Conservation (phyloP, 2,329 filamentous ascomycete genomes). For the Xylaria sp. region DNA sequence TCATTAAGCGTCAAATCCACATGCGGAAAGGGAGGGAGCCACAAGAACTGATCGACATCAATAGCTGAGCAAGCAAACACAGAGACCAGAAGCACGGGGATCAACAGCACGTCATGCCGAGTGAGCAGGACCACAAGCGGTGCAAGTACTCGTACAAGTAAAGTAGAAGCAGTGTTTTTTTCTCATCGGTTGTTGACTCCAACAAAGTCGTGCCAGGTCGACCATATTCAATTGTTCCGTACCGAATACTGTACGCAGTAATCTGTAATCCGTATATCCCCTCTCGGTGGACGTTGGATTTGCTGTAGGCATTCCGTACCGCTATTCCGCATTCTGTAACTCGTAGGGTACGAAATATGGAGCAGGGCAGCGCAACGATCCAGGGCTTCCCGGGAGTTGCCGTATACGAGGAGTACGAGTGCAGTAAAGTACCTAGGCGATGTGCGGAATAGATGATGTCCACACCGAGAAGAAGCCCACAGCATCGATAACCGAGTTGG, state of each 20-base stretch:
- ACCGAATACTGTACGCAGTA: too few species aligned
- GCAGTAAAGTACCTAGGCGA: not conserved
- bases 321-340: too few species aligned
- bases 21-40: slow-evolving; percentile 14
- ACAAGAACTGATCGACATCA: slow-evolving; percentile 17
- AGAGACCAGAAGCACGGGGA: slow-evolving; percentile 16
- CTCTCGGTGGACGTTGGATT: too few species aligned
- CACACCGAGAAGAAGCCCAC: not conserved
- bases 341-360: not conserved
- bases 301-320: not conserved
- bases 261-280: too few species aligned
- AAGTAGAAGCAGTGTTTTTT: too few species aligned
- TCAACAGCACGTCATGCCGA: slow-evolving; percentile 12
- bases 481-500: not conserved
- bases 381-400: not conserved
- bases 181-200: too few species aligned
- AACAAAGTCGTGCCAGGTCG: too few species aligned
- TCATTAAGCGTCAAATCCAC: slow-evolving; percentile 18
- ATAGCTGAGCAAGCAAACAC: slow-evolving; percentile 23
- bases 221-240: too few species aligned
- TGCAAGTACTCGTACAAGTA: too few species aligned
- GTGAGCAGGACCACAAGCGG: not conserved
- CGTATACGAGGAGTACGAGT: not conserved
- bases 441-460: not conserved
- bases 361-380: not conserved